Base-by-base conservation (phyloP, 108 stramenopile genomes). In the Cyclotella atomus region DNA sequence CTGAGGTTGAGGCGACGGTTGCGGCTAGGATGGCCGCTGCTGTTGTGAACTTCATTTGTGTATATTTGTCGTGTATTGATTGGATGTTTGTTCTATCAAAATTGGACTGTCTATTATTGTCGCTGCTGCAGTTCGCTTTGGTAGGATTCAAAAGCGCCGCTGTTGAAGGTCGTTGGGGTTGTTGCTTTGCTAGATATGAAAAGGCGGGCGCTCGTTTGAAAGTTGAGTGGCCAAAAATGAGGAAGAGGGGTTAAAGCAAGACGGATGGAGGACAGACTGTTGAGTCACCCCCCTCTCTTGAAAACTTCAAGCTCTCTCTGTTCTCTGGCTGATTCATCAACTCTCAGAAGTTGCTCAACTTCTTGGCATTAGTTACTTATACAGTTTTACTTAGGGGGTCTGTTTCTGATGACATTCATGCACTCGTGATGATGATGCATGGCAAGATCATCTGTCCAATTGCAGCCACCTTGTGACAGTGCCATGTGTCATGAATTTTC, bases 41-140 rank as follows among this genome's bases (percentile, higher is more conserved):
- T 57, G 56, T 70, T 28, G 68, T 41, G 12, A 70, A 45, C 68
- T 70, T 70, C 68, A 70, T 70, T 62, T 35, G 9, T 49, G 47
- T 49, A n/a, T 12, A 17, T 4, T 49, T 49, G 10, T 12, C n/a
- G n/a, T n/a, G 47, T 10, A 17, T 49, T 19, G 9, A 21, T 52
- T 52, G n/a, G n/a, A n/a, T 52, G n/a, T 17, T 52, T n/a, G n/a
- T 52, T 6, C 8, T 17, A 5, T 17, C 50, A 41, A 7, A 9
- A 41, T 41, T 41, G 38, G 9, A 9, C 38, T 41, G 38, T 9
- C 38, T 41, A 41, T 41, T 41, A 7, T 41, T n/a, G n/a, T 41
- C 38, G 38, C 9, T 41, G 38, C 38, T 41, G 38, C 38, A 41
- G 12, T 41, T 7, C 38, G 38, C 12, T 41, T 41, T 41, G 38